phyloP scores from a whole-genome alignment of 805 yeast genomes.

The Diddensiella transvaalensis region DNA sequence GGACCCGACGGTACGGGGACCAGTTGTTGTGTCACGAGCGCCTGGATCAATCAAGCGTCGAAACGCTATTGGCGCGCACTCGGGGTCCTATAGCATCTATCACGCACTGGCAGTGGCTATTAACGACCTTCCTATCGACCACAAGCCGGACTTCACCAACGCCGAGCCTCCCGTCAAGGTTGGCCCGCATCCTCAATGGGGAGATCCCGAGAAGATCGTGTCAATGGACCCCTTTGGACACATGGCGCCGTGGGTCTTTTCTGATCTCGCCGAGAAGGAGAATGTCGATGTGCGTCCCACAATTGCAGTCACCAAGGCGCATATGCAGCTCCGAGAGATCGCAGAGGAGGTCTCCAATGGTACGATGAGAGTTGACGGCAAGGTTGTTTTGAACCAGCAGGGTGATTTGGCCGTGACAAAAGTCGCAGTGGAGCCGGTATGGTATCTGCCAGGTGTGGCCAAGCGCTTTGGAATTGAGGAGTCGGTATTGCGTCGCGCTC shows the following conservation, averaged over 20 bases:
- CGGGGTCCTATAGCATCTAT: conserved; percentile 61
- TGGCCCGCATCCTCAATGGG: conserved; percentile 56
- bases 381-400: conserved; percentile 51
- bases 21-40: conserved; percentile 52
- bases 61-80: conserved; percentile 62
- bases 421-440: conserved; percentile 67
- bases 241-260: conserved; percentile 56
- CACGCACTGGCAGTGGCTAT: conserved; percentile 66
- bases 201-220: conserved; percentile 52
- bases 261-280: conserved; percentile 41
- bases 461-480: conserved; percentile 57
- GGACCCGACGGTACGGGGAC: conserved; percentile 50
- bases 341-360: conserved; percentile 54
- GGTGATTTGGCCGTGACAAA: conserved; percentile 64
- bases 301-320: conserved; percentile 64
- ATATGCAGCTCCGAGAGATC: conserved; percentile 56
- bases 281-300: conserved; percentile 60
- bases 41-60: conserved; percentile 49
- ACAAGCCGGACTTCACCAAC: conserved; percentile 58
- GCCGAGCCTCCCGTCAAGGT: conserved; percentile 59
- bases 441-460: conserved; percentile 70
- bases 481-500: conserved; percentile 51
- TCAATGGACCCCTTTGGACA: conserved; percentile 68
- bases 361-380: conserved; percentile 54
- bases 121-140: conserved; percentile 49